A percentile compares a stretch with the other conserved stretches of the same genome.
Conservation (phyloP, 768 basidiomycete species). For the Tulasnella sp. region DNA sequence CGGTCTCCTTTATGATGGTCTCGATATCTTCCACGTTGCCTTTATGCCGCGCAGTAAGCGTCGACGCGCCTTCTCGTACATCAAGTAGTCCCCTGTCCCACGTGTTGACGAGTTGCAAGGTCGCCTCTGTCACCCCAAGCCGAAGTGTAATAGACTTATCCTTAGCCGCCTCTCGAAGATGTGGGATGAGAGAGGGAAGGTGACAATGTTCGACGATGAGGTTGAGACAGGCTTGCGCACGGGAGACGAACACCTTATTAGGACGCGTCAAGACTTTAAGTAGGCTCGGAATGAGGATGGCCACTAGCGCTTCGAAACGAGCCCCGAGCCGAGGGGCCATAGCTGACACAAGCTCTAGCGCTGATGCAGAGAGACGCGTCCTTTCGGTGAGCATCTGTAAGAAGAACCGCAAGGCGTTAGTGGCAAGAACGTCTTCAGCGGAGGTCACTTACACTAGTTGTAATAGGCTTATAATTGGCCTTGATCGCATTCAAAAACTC, state of each 20-base stretch:
- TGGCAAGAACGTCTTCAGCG: not conserved
- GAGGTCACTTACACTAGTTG: constrained; percentile 35
- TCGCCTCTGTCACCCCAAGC: constrained; percentile 51
- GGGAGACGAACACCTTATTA: constrained; percentile 66
- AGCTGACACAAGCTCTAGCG: constrained; percentile 49
- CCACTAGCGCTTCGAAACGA: constrained; percentile 55
- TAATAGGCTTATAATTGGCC: constrained; percentile 43
- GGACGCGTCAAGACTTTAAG: constrained; percentile 58
- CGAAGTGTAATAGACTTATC: constrained; percentile 63
- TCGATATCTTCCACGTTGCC: constrained; percentile 67
- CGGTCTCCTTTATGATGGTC: constrained; percentile 51
- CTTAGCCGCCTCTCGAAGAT: constrained; percentile 46
- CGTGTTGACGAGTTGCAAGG: constrained; percentile 3
- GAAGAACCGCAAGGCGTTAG: not conserved
- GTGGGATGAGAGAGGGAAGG: constrained; percentile 49
- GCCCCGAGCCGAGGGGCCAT: constrained; percentile 46
- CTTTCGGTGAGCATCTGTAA: constrained; percentile 50
- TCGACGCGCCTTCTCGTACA: constrained; percentile 6
- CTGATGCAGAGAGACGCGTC: constrained; percentile 54
- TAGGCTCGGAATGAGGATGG: constrained; percentile 58
- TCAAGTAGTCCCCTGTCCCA: not conserved
- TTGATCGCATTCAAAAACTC: constrained; percentile 41
- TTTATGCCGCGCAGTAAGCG: constrained; percentile 46
- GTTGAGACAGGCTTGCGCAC: constrained; percentile 50
- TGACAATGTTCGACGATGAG: constrained; percentile 58